These are phyloP conservation scores for Firmiana major DNA, from an alignment of 345 rosid genomes.

Conservation along the genomic window DNA sequence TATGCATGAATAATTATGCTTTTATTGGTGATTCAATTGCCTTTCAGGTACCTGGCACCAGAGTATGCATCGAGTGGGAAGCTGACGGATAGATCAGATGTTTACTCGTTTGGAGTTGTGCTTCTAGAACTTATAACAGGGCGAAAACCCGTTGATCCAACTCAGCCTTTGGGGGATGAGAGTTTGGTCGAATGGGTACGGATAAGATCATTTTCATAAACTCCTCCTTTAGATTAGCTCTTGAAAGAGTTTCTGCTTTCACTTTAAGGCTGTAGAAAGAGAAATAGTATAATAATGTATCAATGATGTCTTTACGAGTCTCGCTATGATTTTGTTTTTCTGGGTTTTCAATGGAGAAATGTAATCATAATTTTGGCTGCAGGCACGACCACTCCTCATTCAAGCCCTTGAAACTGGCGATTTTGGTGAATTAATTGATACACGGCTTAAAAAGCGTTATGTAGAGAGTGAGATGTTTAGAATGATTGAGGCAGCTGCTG, in stretches of 20 bases:
- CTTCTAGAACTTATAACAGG: constrained; percentile 95
- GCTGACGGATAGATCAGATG: constrained; percentile 91
- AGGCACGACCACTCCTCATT: constrained; percentile 81
- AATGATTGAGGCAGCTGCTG: constrained; percentile 93
- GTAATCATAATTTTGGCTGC: constrained; percentile 8
- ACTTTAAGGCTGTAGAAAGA: too few species aligned
- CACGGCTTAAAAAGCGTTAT: constrained; percentile 59
- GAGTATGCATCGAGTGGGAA: constrained; percentile 98
- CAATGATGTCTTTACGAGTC: too few species aligned
- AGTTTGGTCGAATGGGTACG: constrained; percentile 99
- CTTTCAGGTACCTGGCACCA: constrained; percentile 83
- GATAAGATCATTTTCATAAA: background rate
- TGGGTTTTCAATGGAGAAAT: background rate
- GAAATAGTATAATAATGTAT: too few species aligned
- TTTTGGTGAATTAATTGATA: constrained; percentile 60
- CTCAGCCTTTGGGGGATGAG: constrained; percentile 89
- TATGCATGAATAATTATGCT: background rate
- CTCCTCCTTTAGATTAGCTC: background rate
- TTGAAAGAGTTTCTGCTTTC: background rate
- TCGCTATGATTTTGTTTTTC: background rate
- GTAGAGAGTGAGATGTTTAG: constrained; percentile 68
- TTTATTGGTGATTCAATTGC: background rate
- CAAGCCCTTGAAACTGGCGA: constrained; percentile 77
- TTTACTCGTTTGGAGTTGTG: constrained; percentile 92
- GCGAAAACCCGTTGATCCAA: constrained; percentile 81